A percentile compares a stretch with the other conserved stretches of the same genome.
Conservation (phyloP, 2,329 filamentous ascomycete genomes). For the Zymoseptoria ardabiliae region DNA sequence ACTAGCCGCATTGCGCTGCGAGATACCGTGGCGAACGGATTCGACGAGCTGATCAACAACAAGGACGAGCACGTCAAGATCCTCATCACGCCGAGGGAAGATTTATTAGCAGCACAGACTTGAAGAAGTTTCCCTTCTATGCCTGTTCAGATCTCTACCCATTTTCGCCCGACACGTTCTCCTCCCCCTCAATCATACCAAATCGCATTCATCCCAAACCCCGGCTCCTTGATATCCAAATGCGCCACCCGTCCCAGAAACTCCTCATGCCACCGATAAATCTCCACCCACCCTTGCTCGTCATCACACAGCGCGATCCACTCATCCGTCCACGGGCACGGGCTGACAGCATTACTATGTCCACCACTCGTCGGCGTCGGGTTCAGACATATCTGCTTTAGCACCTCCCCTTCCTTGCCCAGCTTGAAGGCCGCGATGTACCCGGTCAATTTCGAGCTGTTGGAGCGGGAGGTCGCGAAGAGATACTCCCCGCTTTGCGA, state of each 20-base stretch:
- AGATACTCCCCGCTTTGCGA: slow-evolving; percentile 64
- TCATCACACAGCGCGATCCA: slow-evolving; percentile 88
- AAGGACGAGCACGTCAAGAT: slow-evolving; percentile 17
- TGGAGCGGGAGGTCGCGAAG: slow-evolving; percentile 77
- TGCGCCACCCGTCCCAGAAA: slow-evolving; percentile 70
- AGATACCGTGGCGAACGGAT: slow-evolving; percentile 12
- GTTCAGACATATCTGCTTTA: slow-evolving; percentile 70
- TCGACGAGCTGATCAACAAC: slow-evolving; percentile 11
- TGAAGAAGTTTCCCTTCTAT: too few relatives aligned
- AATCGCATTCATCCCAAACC: slow-evolving; percentile 93
- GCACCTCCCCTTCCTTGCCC: slow-evolving; percentile 57
- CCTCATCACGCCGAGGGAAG: slow-evolving; percentile 7
- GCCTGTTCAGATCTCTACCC: too few relatives aligned
- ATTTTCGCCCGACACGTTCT: not conserved
- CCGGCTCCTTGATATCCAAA: slow-evolving; percentile 72
- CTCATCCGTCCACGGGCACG: slow-evolving; percentile 77
- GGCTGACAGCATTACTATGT: slow-evolving; percentile 80
- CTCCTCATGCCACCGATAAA: slow-evolving; percentile 81
- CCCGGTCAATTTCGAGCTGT: slow-evolving; percentile 66
- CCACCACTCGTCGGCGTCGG: slow-evolving; percentile 82
- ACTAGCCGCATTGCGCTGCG: slow-evolving; percentile 10
- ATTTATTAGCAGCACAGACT: not conserved
- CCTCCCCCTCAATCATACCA: slow-evolving; percentile 63
- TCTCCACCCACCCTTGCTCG: slow-evolving; percentile 78
- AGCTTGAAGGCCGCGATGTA: slow-evolving; percentile 78